These are phyloP conservation scores for Candida silvicultrix DNA, from an alignment of 805 yeast species.

Conservation along the genomic window DNA sequence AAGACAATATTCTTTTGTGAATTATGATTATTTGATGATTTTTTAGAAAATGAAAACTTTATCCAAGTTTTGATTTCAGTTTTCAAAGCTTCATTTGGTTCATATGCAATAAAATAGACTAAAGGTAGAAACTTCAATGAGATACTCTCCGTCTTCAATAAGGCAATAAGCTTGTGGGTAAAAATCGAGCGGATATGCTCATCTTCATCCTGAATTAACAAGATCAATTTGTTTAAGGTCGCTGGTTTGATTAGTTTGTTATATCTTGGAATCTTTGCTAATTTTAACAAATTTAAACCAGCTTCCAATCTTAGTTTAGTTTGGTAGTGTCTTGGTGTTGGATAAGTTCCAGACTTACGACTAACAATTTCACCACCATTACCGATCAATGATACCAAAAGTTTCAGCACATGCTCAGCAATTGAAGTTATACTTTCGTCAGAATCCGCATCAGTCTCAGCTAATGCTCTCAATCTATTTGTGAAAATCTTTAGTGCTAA, in stretches of 20 bases:
- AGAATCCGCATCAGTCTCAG: conserved; percentile 23
- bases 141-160: conserved; percentile 43
- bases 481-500: conserved; percentile 49
- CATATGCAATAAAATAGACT: conserved; percentile 70
- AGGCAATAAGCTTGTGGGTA: conserved; percentile 41
- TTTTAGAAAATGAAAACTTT: conserved; percentile 41
- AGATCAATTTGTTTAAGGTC: conserved; percentile 45
- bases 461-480: conserved; percentile 43
- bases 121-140: conserved; percentile 64
- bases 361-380: conserved; percentile 74
- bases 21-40: conserved; percentile 20
- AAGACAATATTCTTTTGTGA: conserved; percentile 37
- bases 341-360: conserved; percentile 33
- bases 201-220: conserved; percentile 63
- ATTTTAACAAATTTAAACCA: conserved; percentile 55
- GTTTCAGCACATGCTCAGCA: conserved; percentile 60
- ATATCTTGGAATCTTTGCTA: conserved; percentile 50
- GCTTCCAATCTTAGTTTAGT: conserved; percentile 61
- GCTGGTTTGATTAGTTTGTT: conserved; percentile 45
- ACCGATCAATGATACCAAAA: conserved; percentile 58
- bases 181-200: conserved; percentile 49
- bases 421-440: conserved; percentile 34
- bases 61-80: conserved; percentile 64
- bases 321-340: conserved; percentile 61
- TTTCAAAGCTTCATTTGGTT: conserved; percentile 50